Conservation (phyloP, 305 asterid species). For the Euphrasia arctica region DNA sequence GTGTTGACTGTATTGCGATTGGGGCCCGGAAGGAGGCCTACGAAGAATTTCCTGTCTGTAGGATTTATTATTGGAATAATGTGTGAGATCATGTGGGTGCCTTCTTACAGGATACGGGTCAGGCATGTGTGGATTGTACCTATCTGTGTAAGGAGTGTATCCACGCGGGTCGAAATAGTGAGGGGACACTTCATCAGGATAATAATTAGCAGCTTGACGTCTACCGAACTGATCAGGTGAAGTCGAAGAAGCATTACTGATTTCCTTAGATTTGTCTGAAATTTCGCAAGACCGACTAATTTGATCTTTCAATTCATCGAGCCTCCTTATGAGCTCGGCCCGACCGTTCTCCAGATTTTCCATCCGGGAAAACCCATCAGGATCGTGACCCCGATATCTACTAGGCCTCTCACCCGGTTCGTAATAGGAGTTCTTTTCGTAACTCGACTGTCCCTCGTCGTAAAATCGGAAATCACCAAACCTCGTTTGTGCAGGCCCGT, state of each 20-base stretch:
- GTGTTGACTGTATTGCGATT: slow-evolving; percentile 41
- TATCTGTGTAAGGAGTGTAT: slow-evolving; percentile 38
- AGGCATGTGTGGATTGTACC: slow-evolving; percentile 38
- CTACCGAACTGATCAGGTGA: slow-evolving; percentile 45
- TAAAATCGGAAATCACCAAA: slow-evolving; percentile 36
- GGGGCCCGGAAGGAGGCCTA: slow-evolving; percentile 42
- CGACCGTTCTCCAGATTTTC: slow-evolving; percentile 64
- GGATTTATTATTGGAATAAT: slow-evolving; percentile 29
- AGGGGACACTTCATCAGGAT: slow-evolving; percentile 37
- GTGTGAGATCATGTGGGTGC: slow-evolving; percentile 41
- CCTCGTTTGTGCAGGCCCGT: slow-evolving; percentile 38
- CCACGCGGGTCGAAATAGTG: slow-evolving; percentile 41
- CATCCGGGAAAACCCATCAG: slow-evolving; percentile 47
- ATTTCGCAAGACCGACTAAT: slow-evolving; percentile 62
- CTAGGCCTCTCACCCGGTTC: slow-evolving; percentile 33
- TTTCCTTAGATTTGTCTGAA: slow-evolving; percentile 48
- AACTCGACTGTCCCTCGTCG: slow-evolving; percentile 60
- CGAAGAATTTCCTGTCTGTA: slow-evolving; percentile 47
- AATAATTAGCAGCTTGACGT: slow-evolving; percentile 21
- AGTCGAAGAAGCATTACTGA: slow-evolving; percentile 28
- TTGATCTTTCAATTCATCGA: slow-evolving; percentile 72
- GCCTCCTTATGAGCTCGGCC: slow-evolving; percentile 74
- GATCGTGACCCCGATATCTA: slow-evolving; percentile 40
- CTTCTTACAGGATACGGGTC: slow-evolving; percentile 50
- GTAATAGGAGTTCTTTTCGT: slow-evolving; percentile 41